A percentile compares a stretch with the other conserved stretches of the same genome.
phyloP scores from a whole-genome alignment of 108 stramenopile species.

The Stephanodiscus minutulus region DNA sequence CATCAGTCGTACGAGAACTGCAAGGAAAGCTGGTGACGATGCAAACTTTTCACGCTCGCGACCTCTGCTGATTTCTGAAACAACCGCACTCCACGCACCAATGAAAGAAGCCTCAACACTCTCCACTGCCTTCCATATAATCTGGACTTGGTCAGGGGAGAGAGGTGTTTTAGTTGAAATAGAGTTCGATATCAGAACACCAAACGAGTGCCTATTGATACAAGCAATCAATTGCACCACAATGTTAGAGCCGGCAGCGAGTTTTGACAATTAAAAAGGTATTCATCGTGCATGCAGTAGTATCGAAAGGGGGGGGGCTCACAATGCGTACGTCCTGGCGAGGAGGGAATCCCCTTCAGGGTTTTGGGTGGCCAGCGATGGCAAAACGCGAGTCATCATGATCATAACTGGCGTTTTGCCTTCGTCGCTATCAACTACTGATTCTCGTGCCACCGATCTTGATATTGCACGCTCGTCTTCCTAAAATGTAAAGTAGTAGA shows the following conservation, averaged over 20 bases:
- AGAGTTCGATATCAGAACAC: conserved; percentile 72
- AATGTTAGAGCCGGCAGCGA: neutral
- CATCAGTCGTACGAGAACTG: conserved; percentile 79
- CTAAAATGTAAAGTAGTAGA: neutral
- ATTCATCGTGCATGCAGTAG: no score
- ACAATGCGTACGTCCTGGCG: conserved; percentile 63
- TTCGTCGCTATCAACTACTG: conserved; percentile 17
- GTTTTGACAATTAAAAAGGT: neutral
- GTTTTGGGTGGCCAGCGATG: conserved; percentile 63
- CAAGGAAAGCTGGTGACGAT: conserved; percentile 59
- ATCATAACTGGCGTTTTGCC: conserved; percentile 52
- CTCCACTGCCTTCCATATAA: conserved; percentile 72
- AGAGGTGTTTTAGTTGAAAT: conserved; percentile 27
- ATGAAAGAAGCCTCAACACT: conserved; percentile 77
- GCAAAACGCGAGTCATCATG: conserved; percentile 82
- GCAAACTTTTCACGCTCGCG: conserved; percentile 67
- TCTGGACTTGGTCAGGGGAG: conserved; percentile 54
- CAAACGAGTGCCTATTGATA: conserved; percentile 58
- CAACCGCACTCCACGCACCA: conserved; percentile 68
- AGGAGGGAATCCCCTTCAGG: conserved; percentile 53
- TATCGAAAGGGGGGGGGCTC: neutral
- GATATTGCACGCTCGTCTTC: conserved; percentile 40
- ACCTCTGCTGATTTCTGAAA: conserved; percentile 61
- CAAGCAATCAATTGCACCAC: neutral
- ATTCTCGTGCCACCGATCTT: conserved; percentile 42